Percentiles rank a stretch among this genome's conserved stretches.
phyloP scores from a whole-genome alignment of 495 filamentous ascomycete genomes.

The Aspergillus asperescens region DNA sequence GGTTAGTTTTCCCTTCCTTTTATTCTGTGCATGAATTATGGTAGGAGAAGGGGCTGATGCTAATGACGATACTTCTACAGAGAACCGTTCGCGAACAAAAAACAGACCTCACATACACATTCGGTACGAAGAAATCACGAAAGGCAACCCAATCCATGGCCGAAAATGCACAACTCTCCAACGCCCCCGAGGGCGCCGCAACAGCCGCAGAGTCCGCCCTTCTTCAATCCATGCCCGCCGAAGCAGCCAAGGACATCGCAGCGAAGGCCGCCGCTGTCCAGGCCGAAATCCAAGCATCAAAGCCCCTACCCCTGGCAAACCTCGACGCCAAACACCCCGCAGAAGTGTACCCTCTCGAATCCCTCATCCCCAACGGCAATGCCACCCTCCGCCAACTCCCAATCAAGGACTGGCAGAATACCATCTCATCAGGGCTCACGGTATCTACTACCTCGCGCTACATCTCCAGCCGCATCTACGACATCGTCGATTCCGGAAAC shows the following conservation, averaged over 20 bases:
- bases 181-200: conserved; percentile 42
- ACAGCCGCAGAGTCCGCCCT: conserved; percentile 56
- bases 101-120: conserved; percentile 74
- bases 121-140: conserved; percentile 91
- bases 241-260: conserved; percentile 52
- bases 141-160: conserved; percentile 73
- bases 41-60: background rate
- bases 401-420: conserved; percentile 71
- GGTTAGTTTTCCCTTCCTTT: conserved; percentile 26
- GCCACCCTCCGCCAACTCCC: conserved; percentile 53
- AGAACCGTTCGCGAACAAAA: conserved; percentile 55
- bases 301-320: conserved; percentile 76
- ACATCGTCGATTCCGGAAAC: conserved; percentile 53
- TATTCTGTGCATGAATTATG: background rate
- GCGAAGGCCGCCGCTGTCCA: conserved; percentile 60
- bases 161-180: conserved; percentile 67
- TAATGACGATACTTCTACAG: conserved; percentile 8
- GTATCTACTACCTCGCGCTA: conserved; percentile 58
- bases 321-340: conserved; percentile 62
- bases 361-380: conserved; percentile 52
- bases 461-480: conserved; percentile 57
- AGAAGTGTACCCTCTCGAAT: conserved; percentile 73
- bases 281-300: conserved; percentile 58
- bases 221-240: conserved; percentile 53
- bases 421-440: conserved; percentile 50